These are phyloP conservation scores for Xylaria sp. DNA, from an alignment of 2,329 filamentous ascomycete genomes.

Conservation along the genomic window DNA sequence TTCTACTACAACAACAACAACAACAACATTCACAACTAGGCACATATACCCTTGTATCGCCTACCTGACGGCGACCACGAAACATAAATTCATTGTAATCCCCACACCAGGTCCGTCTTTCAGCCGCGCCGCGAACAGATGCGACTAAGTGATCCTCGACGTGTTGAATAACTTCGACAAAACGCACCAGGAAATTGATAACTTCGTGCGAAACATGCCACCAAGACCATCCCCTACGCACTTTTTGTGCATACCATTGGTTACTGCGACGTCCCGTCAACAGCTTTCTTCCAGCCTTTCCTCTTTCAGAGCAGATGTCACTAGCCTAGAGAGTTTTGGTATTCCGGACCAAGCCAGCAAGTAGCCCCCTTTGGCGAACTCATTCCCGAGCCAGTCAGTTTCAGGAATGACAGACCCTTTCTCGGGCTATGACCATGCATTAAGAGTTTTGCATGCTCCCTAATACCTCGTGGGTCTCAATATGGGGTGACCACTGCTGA, in stretches of 20 bases:
- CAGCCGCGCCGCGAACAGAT: neutral
- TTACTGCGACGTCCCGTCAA: slow-evolving; percentile 67
- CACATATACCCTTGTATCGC: neutral
- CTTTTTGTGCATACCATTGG: slow-evolving; percentile 80
- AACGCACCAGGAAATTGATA: neutral
- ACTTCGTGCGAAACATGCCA: slow-evolving; percentile 49
- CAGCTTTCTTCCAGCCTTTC: slow-evolving; percentile 73
- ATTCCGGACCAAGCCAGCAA: slow-evolving; percentile 70
- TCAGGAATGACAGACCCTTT: no score
- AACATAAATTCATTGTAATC: neutral
- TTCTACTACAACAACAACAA: slow-evolving; percentile 14
- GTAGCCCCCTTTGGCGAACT: neutral
- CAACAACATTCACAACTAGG: slow-evolving; percentile 1
- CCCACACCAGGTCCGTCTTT: neutral
- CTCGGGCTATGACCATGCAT: neutral
- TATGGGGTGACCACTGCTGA: slow-evolving; percentile 15
- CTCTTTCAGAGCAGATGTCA: slow-evolving; percentile 70
- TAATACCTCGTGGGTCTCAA: neutral
- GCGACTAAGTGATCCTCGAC: neutral
- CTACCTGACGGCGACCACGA: no score
- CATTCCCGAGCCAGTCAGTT: neutral
- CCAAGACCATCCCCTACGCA: slow-evolving; percentile 68
- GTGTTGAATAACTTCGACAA: neutral
- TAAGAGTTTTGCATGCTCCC: neutral
- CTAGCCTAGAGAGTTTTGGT: slow-evolving; percentile 55